Percentiles rank a stretch among this genome's conserved stretches.
phyloP scores from a whole-genome alignment of 495 filamentous ascomycete genomes.

The Monascus purpureus region DNA sequence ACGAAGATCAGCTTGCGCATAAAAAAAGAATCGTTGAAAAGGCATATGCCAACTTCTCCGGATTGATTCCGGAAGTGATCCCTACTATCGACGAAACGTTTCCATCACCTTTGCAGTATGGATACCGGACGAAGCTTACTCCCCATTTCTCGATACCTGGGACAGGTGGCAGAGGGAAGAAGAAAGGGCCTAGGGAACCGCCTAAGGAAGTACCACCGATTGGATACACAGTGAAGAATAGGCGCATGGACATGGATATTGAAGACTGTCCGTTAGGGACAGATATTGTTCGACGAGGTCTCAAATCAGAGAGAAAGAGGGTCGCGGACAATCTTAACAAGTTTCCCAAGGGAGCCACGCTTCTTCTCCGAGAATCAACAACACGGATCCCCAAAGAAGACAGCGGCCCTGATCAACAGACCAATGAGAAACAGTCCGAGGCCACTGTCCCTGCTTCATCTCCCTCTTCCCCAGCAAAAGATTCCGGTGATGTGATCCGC shows the following conservation, averaged over 20 bases:
- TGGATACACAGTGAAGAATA: constrained; percentile 79
- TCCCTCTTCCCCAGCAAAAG: constrained; percentile 7
- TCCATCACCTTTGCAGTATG: constrained; percentile 77
- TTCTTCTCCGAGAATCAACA: constrained; percentile 80
- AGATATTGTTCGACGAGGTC: constrained; percentile 60
- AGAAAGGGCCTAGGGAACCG: constrained; percentile 18
- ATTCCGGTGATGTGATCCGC: constrained; percentile 23
- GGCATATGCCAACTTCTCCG: constrained; percentile 82
- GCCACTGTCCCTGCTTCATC: constrained; percentile 5
- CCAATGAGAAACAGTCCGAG: constrained; percentile 5
- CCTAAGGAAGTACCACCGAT: constrained; percentile 54
- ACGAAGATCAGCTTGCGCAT: constrained; percentile 67
- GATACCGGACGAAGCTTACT: constrained; percentile 90
- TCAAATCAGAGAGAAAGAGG: constrained; percentile 57
- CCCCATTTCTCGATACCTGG: constrained; percentile 78
- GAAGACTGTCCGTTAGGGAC: constrained; percentile 96
- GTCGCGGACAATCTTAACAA: constrained; percentile 53
- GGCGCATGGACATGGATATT: constrained; percentile 65
- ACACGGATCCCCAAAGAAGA: constrained; percentile 44
- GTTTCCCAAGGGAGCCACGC: constrained; percentile 72
- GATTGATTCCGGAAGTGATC: constrained; percentile 57
- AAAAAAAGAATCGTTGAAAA: constrained; percentile 82
- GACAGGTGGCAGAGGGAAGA: constrained; percentile 25
- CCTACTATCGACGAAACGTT: constrained; percentile 73
- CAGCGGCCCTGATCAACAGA: constrained; percentile 3